Evolutionary conservation across 2,329 filamentous ascomycete genomes (phyloP).

Genomic region (Capronia coronata): DNA sequence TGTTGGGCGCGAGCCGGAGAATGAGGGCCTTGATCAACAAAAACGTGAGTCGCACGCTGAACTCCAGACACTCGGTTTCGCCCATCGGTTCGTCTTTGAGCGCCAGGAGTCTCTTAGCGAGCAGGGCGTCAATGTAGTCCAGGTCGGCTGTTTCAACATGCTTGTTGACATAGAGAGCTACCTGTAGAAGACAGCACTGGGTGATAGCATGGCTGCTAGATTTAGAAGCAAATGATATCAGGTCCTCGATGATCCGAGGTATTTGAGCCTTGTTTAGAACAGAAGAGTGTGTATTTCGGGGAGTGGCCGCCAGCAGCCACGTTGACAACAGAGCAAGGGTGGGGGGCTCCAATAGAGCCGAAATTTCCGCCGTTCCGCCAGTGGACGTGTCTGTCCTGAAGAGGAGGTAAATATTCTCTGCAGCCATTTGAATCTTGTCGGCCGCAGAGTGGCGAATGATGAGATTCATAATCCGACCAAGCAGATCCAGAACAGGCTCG

Average conservation of each 20-base stretch:
- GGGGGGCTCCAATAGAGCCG: constrained; percentile 23
- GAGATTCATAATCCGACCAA: constrained; percentile 55
- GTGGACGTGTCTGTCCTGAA: constrained; percentile 37
- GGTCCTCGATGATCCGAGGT: constrained; percentile 24
- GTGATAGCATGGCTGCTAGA: constrained; percentile 13
- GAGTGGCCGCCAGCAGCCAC: constrained; percentile 29
- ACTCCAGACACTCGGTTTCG: constrained; percentile 31
- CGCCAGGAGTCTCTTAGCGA: constrained; percentile 25
- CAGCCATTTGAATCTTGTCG: constrained; percentile 47
- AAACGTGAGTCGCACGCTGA: constrained; percentile 51
- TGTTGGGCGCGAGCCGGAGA: constrained; percentile 47
- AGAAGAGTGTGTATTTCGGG: constrained; percentile 16
- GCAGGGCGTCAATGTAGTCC: constrained; percentile 30
- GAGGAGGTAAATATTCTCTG: constrained; percentile 50
- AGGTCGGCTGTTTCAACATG: constrained; percentile 32
- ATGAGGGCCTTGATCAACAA: constrained; percentile 56
- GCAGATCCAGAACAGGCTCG: constrained; percentile 50
- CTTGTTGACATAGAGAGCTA: constrained; percentile 37
- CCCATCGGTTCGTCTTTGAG: constrained; percentile 20
- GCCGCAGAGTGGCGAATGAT: constrained; percentile 51
- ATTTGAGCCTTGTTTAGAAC: constrained; percentile 19
- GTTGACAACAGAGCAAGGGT: constrained; percentile 44
- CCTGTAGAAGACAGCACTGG: constrained; percentile 26
- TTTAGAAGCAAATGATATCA: constrained; percentile 27
- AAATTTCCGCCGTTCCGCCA: neutral